Conservation (phyloP, 305 asterid genomes). For the Fraxinus sp. region DNA sequence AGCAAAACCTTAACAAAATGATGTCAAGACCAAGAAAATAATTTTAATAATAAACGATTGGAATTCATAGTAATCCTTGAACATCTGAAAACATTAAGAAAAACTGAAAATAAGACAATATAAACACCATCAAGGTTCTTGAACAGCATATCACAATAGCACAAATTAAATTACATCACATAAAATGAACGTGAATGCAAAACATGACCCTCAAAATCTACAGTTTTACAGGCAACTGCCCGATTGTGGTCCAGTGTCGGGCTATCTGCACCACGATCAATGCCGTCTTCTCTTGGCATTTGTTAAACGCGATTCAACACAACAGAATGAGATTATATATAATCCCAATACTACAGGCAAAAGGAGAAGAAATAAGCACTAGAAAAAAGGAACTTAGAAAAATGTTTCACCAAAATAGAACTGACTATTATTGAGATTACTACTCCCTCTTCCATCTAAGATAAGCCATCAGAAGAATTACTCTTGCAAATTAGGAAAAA, state of each 20-base stretch:
- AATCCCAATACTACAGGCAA: neutral
- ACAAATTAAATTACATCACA: neutral
- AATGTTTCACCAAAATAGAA: neutral
- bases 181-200: neutral
- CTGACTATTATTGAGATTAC: neutral
- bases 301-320: neutral
- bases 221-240: neutral
- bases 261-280: neutral
- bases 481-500: neutral
- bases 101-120: neutral
- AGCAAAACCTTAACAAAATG: constrained; percentile 8
- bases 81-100: neutral
- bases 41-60: neutral
- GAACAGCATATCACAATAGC: neutral
- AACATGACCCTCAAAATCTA: neutral
- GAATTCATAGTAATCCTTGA: neutral
- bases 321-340: neutral
- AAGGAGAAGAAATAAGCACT: neutral
- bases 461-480: neutral
- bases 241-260: neutral
- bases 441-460: neutral
- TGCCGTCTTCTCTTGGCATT: neutral
- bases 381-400: neutral
- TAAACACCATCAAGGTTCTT: neutral
- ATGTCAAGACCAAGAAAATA: neutral